Base-by-base conservation (phyloP, 2,329 filamentous ascomycete species). In the Coniosporium tulheliwenetii region DNA sequence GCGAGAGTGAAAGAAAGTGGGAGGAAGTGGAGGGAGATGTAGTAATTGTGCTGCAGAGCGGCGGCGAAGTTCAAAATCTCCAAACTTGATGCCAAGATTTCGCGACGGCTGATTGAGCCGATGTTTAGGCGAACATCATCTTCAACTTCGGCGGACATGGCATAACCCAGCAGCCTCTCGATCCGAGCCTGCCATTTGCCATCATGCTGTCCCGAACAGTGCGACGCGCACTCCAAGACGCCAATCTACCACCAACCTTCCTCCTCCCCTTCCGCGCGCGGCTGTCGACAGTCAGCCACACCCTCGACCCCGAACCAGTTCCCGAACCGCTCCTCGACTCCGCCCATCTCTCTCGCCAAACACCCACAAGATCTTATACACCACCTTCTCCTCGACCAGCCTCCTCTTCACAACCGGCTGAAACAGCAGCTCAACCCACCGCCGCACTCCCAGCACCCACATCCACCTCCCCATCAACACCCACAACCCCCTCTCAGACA, bases 141-240 rank as follows among this genome's bases (percentile, higher is more conserved):
- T 7, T 26, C 19, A 7, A 26, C 19, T 26, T 26, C 19, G 7
- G 19, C 19, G 19, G 19, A 26, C 19, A 26, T 26, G 19, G 19
- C 19, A 26, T 26, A 26, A 26, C 19, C 19, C 19, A 26, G 19
- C 19, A 26, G 19, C 19, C 19, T 26, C 19, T 26, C 19, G 7
- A 26, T 26, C 7, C 19, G 19, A 26, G 19, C 3, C 19, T 26
- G 19, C 19, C 19, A 3, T 4, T 26, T 7, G 19, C 19, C 42
- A 58, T 53, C 36, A 61, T 67, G 55, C 53, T 68, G 45, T 60
- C 61, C 35, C 58, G 75, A 56, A 67, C 73, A 47, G 62, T 82
- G 46, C 66, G 79, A 50, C 72, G 74, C 65, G 78, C 75, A 60
- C 62, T 76, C 37, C 58, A 77, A 60, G 76, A 79, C 66, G 48